These are phyloP conservation scores for Syzygium oleosum DNA, from an alignment of 345 rosid genomes.

Conservation along the genomic window DNA sequence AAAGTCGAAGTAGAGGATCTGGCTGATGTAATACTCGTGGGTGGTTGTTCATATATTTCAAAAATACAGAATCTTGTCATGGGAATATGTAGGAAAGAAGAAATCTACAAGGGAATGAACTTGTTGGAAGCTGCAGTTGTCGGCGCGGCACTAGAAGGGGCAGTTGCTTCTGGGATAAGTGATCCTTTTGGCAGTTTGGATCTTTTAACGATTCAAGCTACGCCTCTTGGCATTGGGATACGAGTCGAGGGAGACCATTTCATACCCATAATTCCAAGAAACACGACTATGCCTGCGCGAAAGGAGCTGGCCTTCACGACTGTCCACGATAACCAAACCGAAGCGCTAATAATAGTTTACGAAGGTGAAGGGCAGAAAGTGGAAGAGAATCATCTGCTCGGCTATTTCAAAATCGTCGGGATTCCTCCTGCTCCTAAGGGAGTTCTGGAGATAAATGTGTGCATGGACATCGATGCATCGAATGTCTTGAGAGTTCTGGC, in stretches of 20 bases:
- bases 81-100: slow-evolving; percentile 41
- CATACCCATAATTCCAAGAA: slow-evolving; percentile 54
- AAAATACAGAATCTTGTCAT: slow-evolving; percentile 36
- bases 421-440: slow-evolving; percentile 68
- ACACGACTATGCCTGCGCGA: slow-evolving; percentile 73
- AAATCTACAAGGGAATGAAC: slow-evolving; percentile 45
- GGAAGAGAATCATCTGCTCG: slow-evolving; percentile 70
- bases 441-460: slow-evolving; percentile 74
- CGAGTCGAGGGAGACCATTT: slow-evolving; percentile 48
- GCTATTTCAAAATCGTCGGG: slow-evolving; percentile 72
- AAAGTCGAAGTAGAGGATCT: slow-evolving; percentile 48
- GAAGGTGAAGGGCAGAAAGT: slow-evolving; percentile 74
- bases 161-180: slow-evolving; percentile 71
- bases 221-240: slow-evolving; percentile 62
- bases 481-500: slow-evolving; percentile 56
- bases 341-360: slow-evolving; percentile 57
- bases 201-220: slow-evolving; percentile 72
- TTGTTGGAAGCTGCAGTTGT: slow-evolving; percentile 72
- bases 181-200: slow-evolving; percentile 85
- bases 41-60: slow-evolving; percentile 76
- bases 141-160: slow-evolving; percentile 90
- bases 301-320: slow-evolving; percentile 65
- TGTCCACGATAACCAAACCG: slow-evolving; percentile 55
- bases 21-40: slow-evolving; percentile 65
- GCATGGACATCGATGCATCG: slow-evolving; percentile 83